These are phyloP conservation scores for Cutaneotrichosporon spelunceum DNA, from an alignment of 1,284 basidiomycete species.

Conservation along the genomic window DNA sequence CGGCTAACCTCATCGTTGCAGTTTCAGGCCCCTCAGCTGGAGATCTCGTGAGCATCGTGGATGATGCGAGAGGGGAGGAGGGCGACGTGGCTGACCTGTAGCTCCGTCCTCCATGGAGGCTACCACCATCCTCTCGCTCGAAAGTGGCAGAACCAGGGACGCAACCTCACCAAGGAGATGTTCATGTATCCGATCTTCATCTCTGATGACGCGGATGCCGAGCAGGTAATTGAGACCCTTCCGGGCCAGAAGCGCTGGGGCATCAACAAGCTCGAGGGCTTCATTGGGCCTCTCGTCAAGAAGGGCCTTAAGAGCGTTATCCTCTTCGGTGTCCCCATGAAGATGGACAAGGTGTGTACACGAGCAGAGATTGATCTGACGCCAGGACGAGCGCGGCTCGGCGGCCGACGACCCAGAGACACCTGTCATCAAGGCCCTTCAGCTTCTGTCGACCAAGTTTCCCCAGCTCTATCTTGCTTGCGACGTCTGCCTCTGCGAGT, in stretches of 20 bases:
- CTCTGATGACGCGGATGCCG: conserved; percentile 82
- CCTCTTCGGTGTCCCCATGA: conserved; percentile 90
- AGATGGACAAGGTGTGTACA: conserved; percentile 69
- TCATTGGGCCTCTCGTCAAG: conserved; percentile 78
- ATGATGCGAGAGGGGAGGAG: too few relatives aligned
- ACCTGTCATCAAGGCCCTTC: conserved; percentile 88
- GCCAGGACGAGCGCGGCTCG: conserved; percentile 73
- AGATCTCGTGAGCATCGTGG: conserved; percentile 33
- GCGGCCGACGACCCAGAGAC: conserved; percentile 86
- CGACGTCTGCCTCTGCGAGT: conserved; percentile 99
- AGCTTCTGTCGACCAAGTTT: conserved; percentile 70
- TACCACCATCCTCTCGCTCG: conserved; percentile 85
- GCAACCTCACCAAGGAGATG: conserved; percentile 79
- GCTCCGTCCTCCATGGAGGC: conserved; percentile 84
- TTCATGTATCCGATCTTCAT: conserved; percentile 98
- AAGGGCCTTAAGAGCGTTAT: conserved; percentile 92
- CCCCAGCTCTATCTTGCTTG: conserved; percentile 82
- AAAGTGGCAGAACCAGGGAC: conserved; percentile 69
- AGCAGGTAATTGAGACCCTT: conserved; percentile 68
- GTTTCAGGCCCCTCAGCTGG: conserved; percentile 35
- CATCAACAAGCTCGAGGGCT: conserved; percentile 83
- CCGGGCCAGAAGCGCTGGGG: conserved; percentile 93
- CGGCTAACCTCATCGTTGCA: conserved; percentile 4
- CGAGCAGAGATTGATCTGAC: not conserved
- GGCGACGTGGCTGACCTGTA: conserved; percentile 26